Base-by-base conservation (phyloP, 2,329 filamentous ascomycete genomes). In the Cytospora piceicola region DNA sequence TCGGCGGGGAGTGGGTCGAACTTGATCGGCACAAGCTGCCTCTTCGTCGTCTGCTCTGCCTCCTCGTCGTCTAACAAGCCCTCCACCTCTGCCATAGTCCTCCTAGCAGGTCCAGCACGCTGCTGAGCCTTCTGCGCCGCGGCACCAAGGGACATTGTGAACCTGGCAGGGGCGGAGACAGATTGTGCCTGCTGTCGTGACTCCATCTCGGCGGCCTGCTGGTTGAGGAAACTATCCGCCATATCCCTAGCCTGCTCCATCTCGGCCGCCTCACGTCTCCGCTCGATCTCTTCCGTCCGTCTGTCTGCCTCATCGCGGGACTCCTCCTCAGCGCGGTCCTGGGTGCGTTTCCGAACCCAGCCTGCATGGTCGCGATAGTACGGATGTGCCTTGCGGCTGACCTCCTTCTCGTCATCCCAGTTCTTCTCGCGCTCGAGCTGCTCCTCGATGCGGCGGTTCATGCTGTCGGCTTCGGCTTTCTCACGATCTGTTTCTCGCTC, bases 11-110 rank as follows among this genome's bases (percentile, higher is more conserved):
- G 83, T 6, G 88, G 87, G 75, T 94, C 91, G 76, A 93, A 93
- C 73, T 92, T 90, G 76, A 95, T 94, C 3, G 93, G 91, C 42
- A 95, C 84, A 60, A 96, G 88, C 65, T 89, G 90, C 9, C 92
- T 87, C 77, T 90, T 92, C 6, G 86, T 86, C 27, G 85, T 84
- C 58, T 83, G 81, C 58, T 90, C 86, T 69, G 95, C 91, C 74
- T 98, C 95, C 77, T 98, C 95, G 77, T 98, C 94, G 79, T 98
- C 95, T 70, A 99, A 83, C 0, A 99, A 83, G 36, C 93, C 93
- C 81, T 98, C 95, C 63, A 99, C 92, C 75, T 99, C 95, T 64
- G 93, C 93, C 68, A 96, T 90, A 0, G 93, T 96, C 67, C 93
- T 90, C 67, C 92, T 86, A 65, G 86, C 82, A 0, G 86, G 80